Evolutionary conservation across 2,329 filamentous ascomycete species (phyloP), one percentile per base, ranked within the genome.

Genomic region (Coniochaeta sp.): DNA sequence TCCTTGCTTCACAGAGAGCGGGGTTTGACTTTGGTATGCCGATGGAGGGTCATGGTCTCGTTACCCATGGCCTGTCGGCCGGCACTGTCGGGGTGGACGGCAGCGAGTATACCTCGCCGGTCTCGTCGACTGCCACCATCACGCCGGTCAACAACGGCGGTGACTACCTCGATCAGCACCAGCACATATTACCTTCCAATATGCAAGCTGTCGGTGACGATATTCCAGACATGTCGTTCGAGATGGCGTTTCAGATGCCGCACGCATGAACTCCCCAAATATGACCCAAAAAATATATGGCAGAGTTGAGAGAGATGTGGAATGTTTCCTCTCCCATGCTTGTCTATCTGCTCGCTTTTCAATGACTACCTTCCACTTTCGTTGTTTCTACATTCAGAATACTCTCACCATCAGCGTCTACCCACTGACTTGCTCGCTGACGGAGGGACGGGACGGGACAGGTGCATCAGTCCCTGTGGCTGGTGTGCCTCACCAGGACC

Each of bases 61-160:
- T 33, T 6, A 55, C 52, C 17, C 2, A 56, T 60, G 1, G 55
- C 6, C 22, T 47, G 12, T 2, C 19, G 8, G 9, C 43, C 12
- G 9, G 43, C 61, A 7, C 61, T 62, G 58, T 60, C 65, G 58
- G 60, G 44, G 60, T 68, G 22, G 64, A 64, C 31, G 59, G 55
- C 43, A 64, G 64, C 28, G 62, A 61, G 22, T 69, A 66, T 61
- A 65, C 64, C 14, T 68, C 67, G 31, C 66, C 69, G 0, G 62
- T 67, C 52, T 69, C 68, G 1, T 67, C 68, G 7, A 64, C 64
- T 3, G 64, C 65, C 5, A 69, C 68, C 17, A 58, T 70, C 57
- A 70, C 66, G 52, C 26, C 52, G 3, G 52, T 55, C 26, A 31
- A 31, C 14, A 33, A 33, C 16, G 22, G 34, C 28, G 26, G 52